Base-by-base conservation (phyloP, 306 rosid species). In the Alnus glutinosa region DNA sequence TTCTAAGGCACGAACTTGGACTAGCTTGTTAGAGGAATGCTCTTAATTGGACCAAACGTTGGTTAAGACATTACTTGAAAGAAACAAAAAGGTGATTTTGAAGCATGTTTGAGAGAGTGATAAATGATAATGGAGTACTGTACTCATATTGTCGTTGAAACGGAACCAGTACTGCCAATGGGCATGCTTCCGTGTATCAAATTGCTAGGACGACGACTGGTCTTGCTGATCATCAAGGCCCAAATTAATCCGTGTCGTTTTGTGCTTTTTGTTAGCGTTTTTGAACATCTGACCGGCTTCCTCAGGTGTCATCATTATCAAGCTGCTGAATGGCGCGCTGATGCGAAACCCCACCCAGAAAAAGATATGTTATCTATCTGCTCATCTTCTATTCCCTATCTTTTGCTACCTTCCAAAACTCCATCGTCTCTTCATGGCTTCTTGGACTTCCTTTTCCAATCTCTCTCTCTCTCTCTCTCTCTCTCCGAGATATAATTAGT, bases 391-490 rank as follows among this genome's bases (percentile, higher is more conserved):
- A 73, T 37, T 9, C 67, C 5, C 55, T 70, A 66, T 78, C 42
- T 50, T 79, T 54, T 39, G 44, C 44, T 39, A 39, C 70, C 73
- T 76, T 80, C 44, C 14, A 49, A 83, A 77, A 23, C 28, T 86
- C 76, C 70, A 62, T 66, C 79, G 84, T 23, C 28, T 70, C 81
- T 14, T 83, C 46, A 83, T 75, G 70, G 64, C 84, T 83, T 83
- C 70, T 79, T 73, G 88, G 81, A 79, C 87, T 73, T 50, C 48
- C 75, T 88, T 74, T 71, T 64, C 52, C 54, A 48, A 76, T 58
- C 28, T 76, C 75, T 59, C 30, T n/a, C 36, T 12, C 77, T 36
- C 66, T 48, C 67, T 54, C 63, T 74, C 28, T 12, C 77, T 30
- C 70, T 37, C 67, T 23, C 28, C 0, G 28, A 23, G 0, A 23